Evolutionary conservation across 805 yeast species (phyloP), one percentile per base, ranked within the genome.

Genomic region (Torulaspora maleeae): DNA sequence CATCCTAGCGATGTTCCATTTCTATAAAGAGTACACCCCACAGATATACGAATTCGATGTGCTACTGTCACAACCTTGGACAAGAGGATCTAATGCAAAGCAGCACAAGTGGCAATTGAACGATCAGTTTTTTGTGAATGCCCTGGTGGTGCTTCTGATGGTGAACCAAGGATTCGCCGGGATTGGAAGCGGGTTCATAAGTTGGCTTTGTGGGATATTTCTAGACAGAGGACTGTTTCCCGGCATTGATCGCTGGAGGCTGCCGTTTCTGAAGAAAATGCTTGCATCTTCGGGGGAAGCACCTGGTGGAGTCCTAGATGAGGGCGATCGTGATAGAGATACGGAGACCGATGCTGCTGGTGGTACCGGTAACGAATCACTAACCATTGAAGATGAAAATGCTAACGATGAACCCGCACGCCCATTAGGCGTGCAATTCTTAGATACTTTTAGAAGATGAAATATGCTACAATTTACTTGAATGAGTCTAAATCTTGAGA

Each of bases 321-420:
- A 64, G 35, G 70, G 62, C 11, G 59, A 52, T 9, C 61, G 60
- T 36, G 61, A 61, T 19, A 59, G 55, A 35, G 57, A 43, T 50
- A 41, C 43, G 46, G 62, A 46, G 12, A 34, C 50, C 54, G 48
- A 43, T 13, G 45, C 48, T 27, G 43, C 41, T 8, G 46, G 45
- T 8, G 38, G 27, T 22, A 40, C 40, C 25, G 41, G 30, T 28
- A 54, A 51, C 27, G 52, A 44, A 27, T 32, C 45, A 12, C 36
- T 40, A 15, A 44, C 47, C 3, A 51, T 38, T 9, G 67, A 59
- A 7, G 61, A 58, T 9, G 71, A 63, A 24, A 71, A 71, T 15
- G 58, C 76, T 38, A 76, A 77, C 7, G 84, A 78, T 46, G 80
- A 80, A 13, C 86, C 86, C 0, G 77, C 73, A 10, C 63, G 86